Evolutionary conservation across 768 basidiomycete genomes (phyloP).

Genomic region (Thelephora aurantiotincta): DNA sequence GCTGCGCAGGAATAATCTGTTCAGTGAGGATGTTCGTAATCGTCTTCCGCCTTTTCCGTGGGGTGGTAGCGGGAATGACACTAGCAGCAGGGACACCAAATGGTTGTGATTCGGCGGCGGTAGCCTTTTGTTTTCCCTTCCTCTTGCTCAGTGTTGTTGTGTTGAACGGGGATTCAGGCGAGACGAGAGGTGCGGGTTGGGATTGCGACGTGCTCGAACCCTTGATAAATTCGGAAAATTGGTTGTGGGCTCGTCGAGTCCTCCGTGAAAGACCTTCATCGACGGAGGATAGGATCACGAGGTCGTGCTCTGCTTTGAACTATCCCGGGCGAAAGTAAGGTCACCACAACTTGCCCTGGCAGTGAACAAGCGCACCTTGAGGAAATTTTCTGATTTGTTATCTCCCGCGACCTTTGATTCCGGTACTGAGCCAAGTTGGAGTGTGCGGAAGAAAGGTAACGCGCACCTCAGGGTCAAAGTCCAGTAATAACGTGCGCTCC

Average conservation of each 20-base stretch:
- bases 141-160: background rate
- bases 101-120: no score
- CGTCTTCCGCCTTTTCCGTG: no score
- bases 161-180: background rate
- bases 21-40: no score
- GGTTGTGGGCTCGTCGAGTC: slow-evolving; percentile 46
- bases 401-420: slow-evolving; percentile 22
- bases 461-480: slow-evolving; percentile 62
- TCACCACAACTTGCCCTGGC: background rate
- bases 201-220: slow-evolving; percentile 13
- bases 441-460: background rate
- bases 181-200: slow-evolving; percentile 6
- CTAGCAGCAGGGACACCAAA: no score
- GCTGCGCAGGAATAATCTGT: no score
- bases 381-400: slow-evolving; percentile 58
- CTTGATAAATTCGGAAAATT: slow-evolving; percentile 32
- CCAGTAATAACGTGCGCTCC: slow-evolving; percentile 59
- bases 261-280: slow-evolving; percentile 36
- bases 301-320: slow-evolving; percentile 51
- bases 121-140: slow-evolving; percentile 1
- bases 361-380: slow-evolving; percentile 4
- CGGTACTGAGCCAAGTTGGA: slow-evolving; percentile 1
- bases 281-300: slow-evolving; percentile 32
- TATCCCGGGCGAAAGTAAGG: slow-evolving; percentile 12
- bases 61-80: no score